These are phyloP conservation scores for Hypericum androsaemum DNA, from an alignment of 345 rosid species.

Conservation along the genomic window DNA sequence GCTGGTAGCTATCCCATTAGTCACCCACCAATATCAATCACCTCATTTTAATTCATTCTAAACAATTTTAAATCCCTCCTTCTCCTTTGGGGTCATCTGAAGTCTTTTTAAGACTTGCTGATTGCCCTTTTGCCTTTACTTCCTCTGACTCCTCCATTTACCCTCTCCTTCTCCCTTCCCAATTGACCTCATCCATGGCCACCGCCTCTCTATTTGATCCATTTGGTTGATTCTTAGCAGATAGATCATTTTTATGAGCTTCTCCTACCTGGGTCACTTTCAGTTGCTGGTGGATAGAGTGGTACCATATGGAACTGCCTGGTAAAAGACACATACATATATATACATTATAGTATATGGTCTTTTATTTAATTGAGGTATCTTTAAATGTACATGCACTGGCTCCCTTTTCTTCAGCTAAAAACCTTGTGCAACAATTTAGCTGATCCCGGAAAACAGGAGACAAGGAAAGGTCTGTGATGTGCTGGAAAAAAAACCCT, in stretches of 20 bases:
- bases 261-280: slow-evolving; percentile 23
- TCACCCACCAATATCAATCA: slow-evolving; percentile 20
- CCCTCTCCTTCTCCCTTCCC: background rate
- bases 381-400: slow-evolving; percentile 21
- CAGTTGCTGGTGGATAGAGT: slow-evolving; percentile 42
- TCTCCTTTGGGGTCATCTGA: slow-evolving; percentile 16
- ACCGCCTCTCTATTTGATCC: background rate
- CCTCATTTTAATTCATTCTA: background rate
- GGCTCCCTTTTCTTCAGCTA: slow-evolving; percentile 31
- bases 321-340: background rate
- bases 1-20: slow-evolving; percentile 42
- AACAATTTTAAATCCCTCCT: background rate
- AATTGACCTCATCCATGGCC: background rate
- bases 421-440: slow-evolving; percentile 49
- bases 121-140: slow-evolving; percentile 24
- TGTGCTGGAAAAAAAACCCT: slow-evolving; percentile 15
- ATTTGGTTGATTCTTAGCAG: background rate
- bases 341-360: background rate
- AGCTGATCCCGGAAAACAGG: slow-evolving; percentile 28
- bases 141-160: slow-evolving; percentile 15
- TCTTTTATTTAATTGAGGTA: background rate
- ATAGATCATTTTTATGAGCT: slow-evolving; percentile 1
- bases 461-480: slow-evolving; percentile 31
- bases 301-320: slow-evolving; percentile 12
- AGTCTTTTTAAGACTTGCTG: slow-evolving; percentile 10